Percentiles rank a stretch among this genome's conserved stretches.
phyloP scores from a whole-genome alignment of 139 green algal genomes.

The Asterochloris sp. region DNA sequence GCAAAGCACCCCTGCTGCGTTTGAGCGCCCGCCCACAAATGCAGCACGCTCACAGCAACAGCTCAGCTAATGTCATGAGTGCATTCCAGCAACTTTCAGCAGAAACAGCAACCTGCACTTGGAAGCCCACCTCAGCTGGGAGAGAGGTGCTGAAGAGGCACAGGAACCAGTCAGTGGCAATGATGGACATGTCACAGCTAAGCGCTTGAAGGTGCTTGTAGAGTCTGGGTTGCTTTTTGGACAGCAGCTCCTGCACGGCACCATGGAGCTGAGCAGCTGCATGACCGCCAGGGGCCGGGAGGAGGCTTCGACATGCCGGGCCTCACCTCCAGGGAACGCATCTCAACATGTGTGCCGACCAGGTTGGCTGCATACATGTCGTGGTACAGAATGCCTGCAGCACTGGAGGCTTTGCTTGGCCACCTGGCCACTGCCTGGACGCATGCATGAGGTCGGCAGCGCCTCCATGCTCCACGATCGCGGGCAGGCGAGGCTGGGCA shows the following conservation, averaged over 20 bases:
- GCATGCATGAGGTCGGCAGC: no score
- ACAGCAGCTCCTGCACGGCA: slow-evolving; percentile 39
- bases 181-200: slow-evolving; percentile 67
- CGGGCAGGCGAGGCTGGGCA: no score
- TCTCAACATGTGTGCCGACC: slow-evolving; percentile 76
- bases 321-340: slow-evolving; percentile 48
- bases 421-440: no score
- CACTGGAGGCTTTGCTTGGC: neutral
- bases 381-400: slow-evolving; percentile 65
- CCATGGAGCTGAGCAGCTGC: neutral
- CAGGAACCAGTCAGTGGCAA: slow-evolving; percentile 86
- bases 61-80: neutral
- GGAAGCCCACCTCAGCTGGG: slow-evolving; percentile 39
- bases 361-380: slow-evolving; percentile 69
- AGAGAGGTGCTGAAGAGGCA: slow-evolving; percentile 75
- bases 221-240: slow-evolving; percentile 62
- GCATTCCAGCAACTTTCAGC: neutral
- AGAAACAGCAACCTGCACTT: neutral
- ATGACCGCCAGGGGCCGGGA: neutral
- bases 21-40: neutral
- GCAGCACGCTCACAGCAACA: no score
- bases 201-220: slow-evolving; percentile 44
- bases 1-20: neutral
- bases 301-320: neutral
- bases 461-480: no score